Conservation (phyloP, 2,329 filamentous ascomycete genomes). For the Capronia coronata region DNA sequence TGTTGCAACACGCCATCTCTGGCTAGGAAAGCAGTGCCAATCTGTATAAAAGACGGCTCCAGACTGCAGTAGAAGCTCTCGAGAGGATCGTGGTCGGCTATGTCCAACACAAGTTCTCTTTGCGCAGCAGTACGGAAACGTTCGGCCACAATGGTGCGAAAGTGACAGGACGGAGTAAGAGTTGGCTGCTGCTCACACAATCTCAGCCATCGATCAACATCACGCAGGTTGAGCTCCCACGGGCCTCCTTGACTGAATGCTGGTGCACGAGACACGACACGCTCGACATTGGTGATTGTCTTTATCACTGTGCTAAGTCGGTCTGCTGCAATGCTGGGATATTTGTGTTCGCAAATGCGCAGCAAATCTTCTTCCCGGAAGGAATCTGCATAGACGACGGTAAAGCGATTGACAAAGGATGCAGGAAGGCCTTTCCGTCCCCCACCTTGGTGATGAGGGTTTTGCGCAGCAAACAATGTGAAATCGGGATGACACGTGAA, state of each 20-base stretch:
- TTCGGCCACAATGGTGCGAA: constrained; percentile 76
- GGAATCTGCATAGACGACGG: constrained; percentile 91
- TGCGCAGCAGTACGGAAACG: constrained; percentile 73
- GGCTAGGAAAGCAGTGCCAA: constrained; percentile 66
- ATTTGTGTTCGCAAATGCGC: constrained; percentile 73
- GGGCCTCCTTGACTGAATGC: constrained; percentile 59
- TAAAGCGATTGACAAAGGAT: constrained; percentile 97
- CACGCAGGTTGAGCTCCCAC: constrained; percentile 93
- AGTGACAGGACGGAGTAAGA: constrained; percentile 63
- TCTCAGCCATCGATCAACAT: constrained; percentile 80
- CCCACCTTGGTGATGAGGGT: constrained; percentile 94
- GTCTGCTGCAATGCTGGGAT: constrained; percentile 54
- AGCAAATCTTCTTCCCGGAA: constrained; percentile 75
- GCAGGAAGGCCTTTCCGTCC: constrained; percentile 89
- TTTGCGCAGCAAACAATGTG: constrained; percentile 93
- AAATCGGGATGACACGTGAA: constrained; percentile 87
- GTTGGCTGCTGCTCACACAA: constrained; percentile 53
- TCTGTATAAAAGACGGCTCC: constrained; percentile 60
- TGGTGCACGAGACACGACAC: constrained; percentile 55
- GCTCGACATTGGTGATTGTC: constrained; percentile 75
- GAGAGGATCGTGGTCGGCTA: not conserved
- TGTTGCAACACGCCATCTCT: constrained; percentile 47
- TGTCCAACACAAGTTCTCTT: constrained; percentile 54
- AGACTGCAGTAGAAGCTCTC: constrained; percentile 65
- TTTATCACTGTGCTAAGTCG: constrained; percentile 63